phyloP scores from a whole-genome alignment of 192 early-diverging fungal species.

The Backusella psychrophila region DNA sequence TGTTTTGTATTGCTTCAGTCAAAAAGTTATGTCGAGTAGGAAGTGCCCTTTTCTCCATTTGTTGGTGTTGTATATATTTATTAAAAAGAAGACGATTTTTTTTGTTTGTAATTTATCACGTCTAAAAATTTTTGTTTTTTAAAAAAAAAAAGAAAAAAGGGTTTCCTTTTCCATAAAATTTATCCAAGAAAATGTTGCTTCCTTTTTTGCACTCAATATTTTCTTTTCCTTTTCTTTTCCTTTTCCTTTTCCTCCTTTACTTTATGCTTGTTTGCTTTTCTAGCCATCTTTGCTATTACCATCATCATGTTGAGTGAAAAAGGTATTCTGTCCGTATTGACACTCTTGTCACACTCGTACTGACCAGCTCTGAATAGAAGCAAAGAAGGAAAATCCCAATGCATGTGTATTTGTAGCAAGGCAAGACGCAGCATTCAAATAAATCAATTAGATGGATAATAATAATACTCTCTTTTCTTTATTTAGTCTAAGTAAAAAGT shows the following conservation, averaged over 20 bases:
- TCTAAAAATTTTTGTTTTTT: background rate
- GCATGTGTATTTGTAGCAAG: conserved; percentile 79
- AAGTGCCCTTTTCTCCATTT: conserved; percentile 14
- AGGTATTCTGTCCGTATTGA: background rate
- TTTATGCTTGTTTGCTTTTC: too few species aligned
- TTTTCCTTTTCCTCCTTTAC: background rate
- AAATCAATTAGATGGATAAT: background rate
- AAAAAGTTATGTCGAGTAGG: conserved; percentile 17
- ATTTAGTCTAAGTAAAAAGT: conserved; percentile 50
- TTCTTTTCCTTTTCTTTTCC: background rate
- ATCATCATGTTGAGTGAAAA: background rate
- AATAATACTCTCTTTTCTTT: background rate
- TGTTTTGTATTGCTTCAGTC: conserved; percentile 14
- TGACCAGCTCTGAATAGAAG: background rate
- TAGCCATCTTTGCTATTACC: background rate
- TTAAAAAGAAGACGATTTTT: background rate
- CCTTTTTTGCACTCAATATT: background rate
- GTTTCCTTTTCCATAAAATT: background rate
- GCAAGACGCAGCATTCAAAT: conserved; percentile 29
- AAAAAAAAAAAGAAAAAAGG: background rate
- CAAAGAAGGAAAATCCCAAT: conserved; percentile 40
- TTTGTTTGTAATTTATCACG: background rate
- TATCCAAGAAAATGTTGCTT: background rate
- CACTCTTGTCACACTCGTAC: background rate
- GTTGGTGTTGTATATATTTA: background rate